These are phyloP conservation scores for Diophrys appendiculata DNA, from an alignment of 73 alveolate species.

Conservation along the genomic window DNA sequence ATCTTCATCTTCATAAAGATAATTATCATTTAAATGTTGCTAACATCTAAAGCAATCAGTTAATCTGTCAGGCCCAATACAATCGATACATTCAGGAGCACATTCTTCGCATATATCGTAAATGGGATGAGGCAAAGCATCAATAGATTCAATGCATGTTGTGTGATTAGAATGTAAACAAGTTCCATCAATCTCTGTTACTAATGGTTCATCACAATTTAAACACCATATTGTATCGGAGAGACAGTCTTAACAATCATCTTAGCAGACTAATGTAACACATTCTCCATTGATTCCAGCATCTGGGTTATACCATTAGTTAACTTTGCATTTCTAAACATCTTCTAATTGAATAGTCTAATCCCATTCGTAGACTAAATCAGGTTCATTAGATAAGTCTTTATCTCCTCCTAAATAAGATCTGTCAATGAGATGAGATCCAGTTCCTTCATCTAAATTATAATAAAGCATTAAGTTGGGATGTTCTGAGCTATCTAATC, in stretches of 20 bases:
- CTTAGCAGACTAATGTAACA: not conserved
- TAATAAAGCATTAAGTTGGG: not conserved
- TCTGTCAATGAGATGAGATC: not conserved
- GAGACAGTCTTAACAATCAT: not conserved
- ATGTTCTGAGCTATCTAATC: not conserved
- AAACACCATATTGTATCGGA: not conserved
- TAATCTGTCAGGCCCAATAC: not conserved
- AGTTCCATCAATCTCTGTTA: not conserved
- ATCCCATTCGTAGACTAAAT: not conserved
- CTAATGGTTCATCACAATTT: too few species aligned
- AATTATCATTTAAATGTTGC: not conserved
- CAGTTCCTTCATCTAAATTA: not conserved
- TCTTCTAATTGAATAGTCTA: not conserved
- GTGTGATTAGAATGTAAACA: not conserved
- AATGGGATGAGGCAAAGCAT: not conserved
- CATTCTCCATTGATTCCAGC: not conserved
- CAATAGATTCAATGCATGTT: not conserved
- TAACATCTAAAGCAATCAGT: not conserved
- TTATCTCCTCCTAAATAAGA: not conserved
- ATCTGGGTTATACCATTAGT: not conserved
- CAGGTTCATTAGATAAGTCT: not conserved
- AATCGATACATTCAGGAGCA: not conserved
- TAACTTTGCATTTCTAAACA: not conserved
- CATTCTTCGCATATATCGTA: not conserved
- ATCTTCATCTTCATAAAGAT: not conserved